Conservation (phyloP, 1,139 yeast genomes). For the Lodderomyces metapsilosis region DNA sequence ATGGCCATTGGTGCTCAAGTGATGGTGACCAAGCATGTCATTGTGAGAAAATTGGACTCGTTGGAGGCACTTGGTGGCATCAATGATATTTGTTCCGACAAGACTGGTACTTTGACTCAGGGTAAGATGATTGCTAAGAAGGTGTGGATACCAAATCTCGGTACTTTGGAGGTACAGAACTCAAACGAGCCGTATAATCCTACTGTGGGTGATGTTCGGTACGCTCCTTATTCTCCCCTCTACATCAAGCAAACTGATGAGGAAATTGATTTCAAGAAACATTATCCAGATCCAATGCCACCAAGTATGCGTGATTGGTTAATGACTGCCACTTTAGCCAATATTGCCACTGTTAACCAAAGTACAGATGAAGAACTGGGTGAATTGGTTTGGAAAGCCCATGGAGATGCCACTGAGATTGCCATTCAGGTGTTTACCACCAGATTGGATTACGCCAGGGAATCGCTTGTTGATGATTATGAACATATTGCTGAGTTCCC, state of each 20-base stretch:
- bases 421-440: conserved; percentile 75
- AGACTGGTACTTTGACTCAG: conserved; percentile 67
- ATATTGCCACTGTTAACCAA: conserved; percentile 55
- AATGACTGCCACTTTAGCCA: conserved; percentile 65
- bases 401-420: conserved; percentile 84
- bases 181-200: conserved; percentile 77
- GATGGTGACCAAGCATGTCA: conserved; percentile 70
- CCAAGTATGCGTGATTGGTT: conserved; percentile 48
- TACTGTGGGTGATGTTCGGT: conserved; percentile 55
- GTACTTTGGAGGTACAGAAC: conserved; percentile 60
- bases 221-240: conserved; percentile 41
- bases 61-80: conserved; percentile 80
- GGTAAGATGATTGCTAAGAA: conserved; percentile 76
- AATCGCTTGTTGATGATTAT: conserved; percentile 37
- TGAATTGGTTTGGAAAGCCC: conserved; percentile 59
- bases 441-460: conserved; percentile 53
- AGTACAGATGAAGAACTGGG: conserved; percentile 35
- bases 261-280: conserved; percentile 30
- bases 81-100: conserved; percentile 63
- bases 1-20: conserved; percentile 86
- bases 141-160: conserved; percentile 74
- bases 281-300: conserved; percentile 21
- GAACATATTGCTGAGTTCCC: conserved; percentile 66
- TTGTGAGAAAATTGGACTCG: conserved; percentile 76
- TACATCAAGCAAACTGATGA: conserved; percentile 36